Evolutionary conservation across 2,329 filamentous ascomycete genomes (phyloP).

Genomic region (Ophiostoma triangulosporum): DNA sequence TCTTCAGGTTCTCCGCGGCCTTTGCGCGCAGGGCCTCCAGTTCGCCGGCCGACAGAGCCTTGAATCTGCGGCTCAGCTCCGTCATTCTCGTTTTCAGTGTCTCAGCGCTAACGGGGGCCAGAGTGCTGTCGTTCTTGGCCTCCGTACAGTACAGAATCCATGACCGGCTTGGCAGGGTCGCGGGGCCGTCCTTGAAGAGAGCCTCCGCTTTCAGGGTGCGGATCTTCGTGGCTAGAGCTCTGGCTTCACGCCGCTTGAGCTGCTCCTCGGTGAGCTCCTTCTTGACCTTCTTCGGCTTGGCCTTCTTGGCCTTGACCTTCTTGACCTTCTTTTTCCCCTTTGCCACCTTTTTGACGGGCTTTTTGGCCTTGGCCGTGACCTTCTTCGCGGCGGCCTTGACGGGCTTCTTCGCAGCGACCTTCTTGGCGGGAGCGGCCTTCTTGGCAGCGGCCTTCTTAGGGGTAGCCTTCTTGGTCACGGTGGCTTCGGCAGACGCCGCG

Average conservation of each 20-base stretch:
- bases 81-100: slow-evolving; percentile 14
- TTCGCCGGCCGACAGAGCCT: slow-evolving; percentile 27
- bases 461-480: slow-evolving; percentile 15
- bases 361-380: slow-evolving; percentile 11
- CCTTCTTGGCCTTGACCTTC: slow-evolving; percentile 15
- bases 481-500: not conserved
- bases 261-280: slow-evolving; percentile 24
- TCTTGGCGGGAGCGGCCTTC: slow-evolving; percentile 4
- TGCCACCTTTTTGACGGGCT: not conserved
- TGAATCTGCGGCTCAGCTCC: slow-evolving; percentile 23
- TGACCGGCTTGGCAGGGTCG: slow-evolving; percentile 18
- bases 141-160: slow-evolving; percentile 28
- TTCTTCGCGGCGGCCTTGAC: slow-evolving; percentile 9
- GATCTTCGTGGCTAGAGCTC: slow-evolving; percentile 13
- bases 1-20: slow-evolving; percentile 26
- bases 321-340: slow-evolving; percentile 14
- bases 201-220: slow-evolving; percentile 27
- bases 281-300: slow-evolving; percentile 17
- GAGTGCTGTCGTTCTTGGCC: slow-evolving; percentile 16
- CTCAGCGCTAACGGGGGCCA: slow-evolving; percentile 6
- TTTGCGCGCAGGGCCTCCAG: slow-evolving; percentile 25
- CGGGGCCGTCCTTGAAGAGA: slow-evolving; percentile 26
- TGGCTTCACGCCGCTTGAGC: too few relatives aligned
- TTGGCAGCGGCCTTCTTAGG: not conserved
- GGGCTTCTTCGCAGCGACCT: not conserved